Evolutionary conservation across 495 filamentous ascomycete genomes (phyloP).

Genomic region (Aspergillus sclerotioniger): DNA sequence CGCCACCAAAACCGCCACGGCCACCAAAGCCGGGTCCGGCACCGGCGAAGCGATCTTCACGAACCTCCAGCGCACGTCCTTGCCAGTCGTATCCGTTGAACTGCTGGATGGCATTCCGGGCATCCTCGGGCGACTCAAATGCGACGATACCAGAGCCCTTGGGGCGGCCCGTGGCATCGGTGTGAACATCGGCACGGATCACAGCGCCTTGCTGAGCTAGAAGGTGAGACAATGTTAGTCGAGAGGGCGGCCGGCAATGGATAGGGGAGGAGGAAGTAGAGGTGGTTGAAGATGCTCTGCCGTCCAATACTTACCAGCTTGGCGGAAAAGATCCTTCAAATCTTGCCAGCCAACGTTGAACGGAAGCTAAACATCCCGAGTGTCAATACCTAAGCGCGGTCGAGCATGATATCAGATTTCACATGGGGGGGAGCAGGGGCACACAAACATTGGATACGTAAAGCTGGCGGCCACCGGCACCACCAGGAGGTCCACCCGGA

Average conservation of each 20-base stretch:
- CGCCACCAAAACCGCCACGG: slow-evolving; percentile 57
- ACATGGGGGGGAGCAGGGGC: slow-evolving; percentile 25
- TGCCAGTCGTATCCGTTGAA: slow-evolving; percentile 99
- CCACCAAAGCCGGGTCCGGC: slow-evolving; percentile 52
- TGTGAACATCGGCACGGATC: slow-evolving; percentile 93
- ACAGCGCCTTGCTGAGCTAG: slow-evolving; percentile 73
- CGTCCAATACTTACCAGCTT: slow-evolving; percentile 73
- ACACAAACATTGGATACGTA: slow-evolving; percentile 96
- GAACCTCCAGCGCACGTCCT: slow-evolving; percentile 86
- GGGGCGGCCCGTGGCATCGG: slow-evolving; percentile 86
- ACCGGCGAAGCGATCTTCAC: slow-evolving; percentile 91
- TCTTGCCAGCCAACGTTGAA: slow-evolving; percentile 99
- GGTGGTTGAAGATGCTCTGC: slow-evolving; percentile 6
- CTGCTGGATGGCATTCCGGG: slow-evolving; percentile 90
- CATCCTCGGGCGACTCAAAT: slow-evolving; percentile 91
- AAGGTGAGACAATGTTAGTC: slow-evolving; percentile 31
- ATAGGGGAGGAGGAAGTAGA: slow-evolving; percentile 10
- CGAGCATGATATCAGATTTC: slow-evolving; percentile 2
- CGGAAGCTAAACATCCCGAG: slow-evolving; percentile 68
- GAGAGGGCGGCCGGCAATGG: slow-evolving; percentile 9
- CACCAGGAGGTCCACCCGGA: slow-evolving; percentile 46
- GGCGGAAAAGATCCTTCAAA: slow-evolving; percentile 96
- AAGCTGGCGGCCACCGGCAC: slow-evolving; percentile 75
- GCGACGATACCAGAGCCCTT: slow-evolving; percentile 96
- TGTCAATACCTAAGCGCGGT: slow-evolving; percentile 11